Percentiles rank a stretch among this genome's conserved stretches.
Conservation (phyloP, 345 rosid species). For the Pistacia atlantica region DNA sequence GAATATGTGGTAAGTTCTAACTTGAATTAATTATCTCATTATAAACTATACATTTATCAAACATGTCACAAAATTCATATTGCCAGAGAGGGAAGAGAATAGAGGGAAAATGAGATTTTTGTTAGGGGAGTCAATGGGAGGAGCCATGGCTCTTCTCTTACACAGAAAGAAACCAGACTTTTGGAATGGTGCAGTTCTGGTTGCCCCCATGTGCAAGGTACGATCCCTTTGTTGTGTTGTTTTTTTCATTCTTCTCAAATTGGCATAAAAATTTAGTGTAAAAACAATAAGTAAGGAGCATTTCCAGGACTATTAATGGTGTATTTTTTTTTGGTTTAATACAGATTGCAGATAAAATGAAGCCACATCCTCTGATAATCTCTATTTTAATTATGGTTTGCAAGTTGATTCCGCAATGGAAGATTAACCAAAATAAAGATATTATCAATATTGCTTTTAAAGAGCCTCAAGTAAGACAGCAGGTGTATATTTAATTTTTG, state of each 20-base stretch:
- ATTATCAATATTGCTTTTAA: constrained; percentile 66
- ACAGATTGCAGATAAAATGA: constrained; percentile 74
- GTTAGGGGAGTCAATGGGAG: constrained; percentile 93
- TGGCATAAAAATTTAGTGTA: no score
- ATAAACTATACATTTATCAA: background rate
- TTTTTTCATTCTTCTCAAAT: no score
- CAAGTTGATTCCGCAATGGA: constrained; percentile 72
- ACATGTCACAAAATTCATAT: no score
- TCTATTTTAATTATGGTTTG: constrained; percentile 44
- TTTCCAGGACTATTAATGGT: background rate
- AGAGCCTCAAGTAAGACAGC: constrained; percentile 55
- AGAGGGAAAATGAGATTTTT: constrained; percentile 62
- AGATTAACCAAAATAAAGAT: constrained; percentile 55
- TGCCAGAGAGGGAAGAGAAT: constrained; percentile 55
- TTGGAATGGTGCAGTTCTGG: constrained; percentile 84
- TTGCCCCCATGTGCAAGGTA: constrained; percentile 95
- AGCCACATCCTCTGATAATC: constrained; percentile 47
- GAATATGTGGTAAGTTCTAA: constrained; percentile 49
- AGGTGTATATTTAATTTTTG: constrained; percentile 39
- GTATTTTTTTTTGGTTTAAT: background rate
- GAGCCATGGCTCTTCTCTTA: constrained; percentile 65
- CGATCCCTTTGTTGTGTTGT: no score
- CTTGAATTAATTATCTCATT: background rate
- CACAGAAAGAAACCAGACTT: constrained; percentile 63
- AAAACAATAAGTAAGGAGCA: background rate